These are phyloP conservation scores for Pleurotus ostreatus DNA, from an alignment of 768 basidiomycete genomes.

Conservation along the genomic window DNA sequence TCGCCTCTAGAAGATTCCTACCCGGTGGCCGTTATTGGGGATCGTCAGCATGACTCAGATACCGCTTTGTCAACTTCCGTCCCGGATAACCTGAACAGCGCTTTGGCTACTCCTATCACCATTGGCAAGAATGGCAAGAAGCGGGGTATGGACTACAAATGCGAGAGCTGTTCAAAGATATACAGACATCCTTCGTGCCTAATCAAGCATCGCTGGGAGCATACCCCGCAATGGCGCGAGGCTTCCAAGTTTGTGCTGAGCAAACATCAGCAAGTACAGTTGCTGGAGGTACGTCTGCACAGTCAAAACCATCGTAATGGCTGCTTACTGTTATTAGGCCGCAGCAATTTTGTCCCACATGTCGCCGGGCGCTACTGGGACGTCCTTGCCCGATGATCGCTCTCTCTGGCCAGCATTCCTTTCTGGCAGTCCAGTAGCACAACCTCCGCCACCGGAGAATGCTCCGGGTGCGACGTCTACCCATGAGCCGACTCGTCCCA, in stretches of 20 bases:
- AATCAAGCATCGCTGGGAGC: conserved; percentile 98
- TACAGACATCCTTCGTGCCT: conserved; percentile 93
- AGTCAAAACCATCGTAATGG: background rate
- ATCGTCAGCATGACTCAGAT: conserved; percentile 3
- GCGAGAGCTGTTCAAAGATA: conserved; percentile 95
- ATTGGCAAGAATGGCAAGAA: conserved; percentile 55
- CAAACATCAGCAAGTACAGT: conserved; percentile 96
- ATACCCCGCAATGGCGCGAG: conserved; percentile 94
- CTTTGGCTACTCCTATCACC: conserved; percentile 14
- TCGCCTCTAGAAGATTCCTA: conserved; percentile 27
- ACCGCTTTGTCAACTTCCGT: background rate
- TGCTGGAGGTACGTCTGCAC: conserved; percentile 72
- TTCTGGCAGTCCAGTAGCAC: conserved; percentile 65
- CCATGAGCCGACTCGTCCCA: conserved; percentile 19
- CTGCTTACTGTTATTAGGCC: conserved; percentile 43
- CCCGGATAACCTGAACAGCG: conserved; percentile 11
- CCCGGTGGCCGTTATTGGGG: conserved; percentile 23
- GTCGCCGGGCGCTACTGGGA: conserved; percentile 56
- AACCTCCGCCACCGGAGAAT: conserved; percentile 28
- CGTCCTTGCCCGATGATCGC: conserved; percentile 88
- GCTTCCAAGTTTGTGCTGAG: conserved; percentile 85
- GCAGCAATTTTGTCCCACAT: conserved; percentile 93
- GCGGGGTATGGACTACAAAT: conserved; percentile 82
- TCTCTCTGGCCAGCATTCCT: conserved; percentile 88
- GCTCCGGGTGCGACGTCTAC: conserved; percentile 1